phyloP scores from a whole-genome alignment of 2,329 filamentous ascomycete genomes.

The Ophiostoma fasciatum region DNA sequence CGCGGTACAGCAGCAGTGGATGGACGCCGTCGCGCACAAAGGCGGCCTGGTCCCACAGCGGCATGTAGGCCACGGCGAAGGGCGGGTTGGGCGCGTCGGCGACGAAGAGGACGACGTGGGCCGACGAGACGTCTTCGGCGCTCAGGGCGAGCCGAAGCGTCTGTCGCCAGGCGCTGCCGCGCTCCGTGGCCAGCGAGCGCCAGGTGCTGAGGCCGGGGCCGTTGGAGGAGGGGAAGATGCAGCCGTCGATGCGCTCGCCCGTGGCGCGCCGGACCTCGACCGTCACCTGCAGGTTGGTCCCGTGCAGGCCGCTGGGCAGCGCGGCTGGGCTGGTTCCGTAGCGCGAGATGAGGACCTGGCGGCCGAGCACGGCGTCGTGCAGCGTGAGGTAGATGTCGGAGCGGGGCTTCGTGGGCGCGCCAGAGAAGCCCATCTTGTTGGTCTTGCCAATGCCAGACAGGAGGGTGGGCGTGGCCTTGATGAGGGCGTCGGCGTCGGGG shows the following conservation, averaged over 20 bases:
- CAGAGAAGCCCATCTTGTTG: slow-evolving; percentile 83
- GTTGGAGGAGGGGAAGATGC: slow-evolving; percentile 79
- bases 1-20: slow-evolving; percentile 68
- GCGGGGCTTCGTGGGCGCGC: slow-evolving; percentile 71
- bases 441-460: slow-evolving; percentile 71
- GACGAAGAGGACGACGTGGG: slow-evolving; percentile 81
- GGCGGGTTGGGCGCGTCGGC: slow-evolving; percentile 76
- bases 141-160: slow-evolving; percentile 70
- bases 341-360: slow-evolving; percentile 56
- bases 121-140: slow-evolving; percentile 63
- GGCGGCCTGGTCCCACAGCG: slow-evolving; percentile 81
- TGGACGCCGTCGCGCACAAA: slow-evolving; percentile 81
- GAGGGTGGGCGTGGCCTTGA: slow-evolving; percentile 76
- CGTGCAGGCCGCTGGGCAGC: slow-evolving; percentile 43
- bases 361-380: slow-evolving; percentile 60
- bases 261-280: slow-evolving; percentile 69
- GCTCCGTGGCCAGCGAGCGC: slow-evolving; percentile 68
- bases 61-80: slow-evolving; percentile 85
- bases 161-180: slow-evolving; percentile 75
- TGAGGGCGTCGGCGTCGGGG: slow-evolving; percentile 62
- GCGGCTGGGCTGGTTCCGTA: slow-evolving; percentile 60
- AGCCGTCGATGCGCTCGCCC: slow-evolving; percentile 74
- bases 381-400: slow-evolving; percentile 94
- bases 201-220: slow-evolving; percentile 66
- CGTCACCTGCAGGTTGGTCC: slow-evolving; percentile 71